Base-by-base conservation (phyloP, 2,329 filamentous ascomycete species). In the Diaporthe longicolla region DNA sequence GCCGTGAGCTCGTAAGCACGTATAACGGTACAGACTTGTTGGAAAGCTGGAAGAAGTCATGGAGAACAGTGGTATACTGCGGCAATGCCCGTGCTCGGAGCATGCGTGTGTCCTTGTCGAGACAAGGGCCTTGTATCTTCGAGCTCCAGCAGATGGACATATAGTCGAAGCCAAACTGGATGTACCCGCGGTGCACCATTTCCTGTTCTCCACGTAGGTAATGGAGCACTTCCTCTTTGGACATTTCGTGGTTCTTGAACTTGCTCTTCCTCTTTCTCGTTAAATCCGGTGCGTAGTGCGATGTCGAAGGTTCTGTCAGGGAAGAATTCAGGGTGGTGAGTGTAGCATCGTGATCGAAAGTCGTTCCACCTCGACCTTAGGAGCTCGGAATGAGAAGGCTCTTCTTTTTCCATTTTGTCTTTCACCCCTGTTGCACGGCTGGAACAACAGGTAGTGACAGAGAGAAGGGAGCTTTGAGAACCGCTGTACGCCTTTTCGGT, bases 141-240 rank as follows among this genome's bases (percentile, higher is more conserved):
- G 52, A 55, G 52, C 19, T 32, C 52, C 52, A 32, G n/a, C 52
- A 55, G 52, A 55, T 32, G 10, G 26, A 3, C 4, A 19, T 17
- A 19, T 9, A 55, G 13, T 55, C 24, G 52, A 55, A 55, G 17
- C 15, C 26, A 55, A 13, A n/a, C 26, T 55, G 26, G 26, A 32
- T 55, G 19, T 10, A 4, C 24, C 26, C 11, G 52, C 52, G 52
- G 21, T 55, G 52, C 52, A 0, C 6, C 52, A 11, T 10, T 21
- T 55, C 52, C 24, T 26, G 26, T 55, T 29, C 24, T 21, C 13
- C 52, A 4, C 52, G 52, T 24, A 32, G 52, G 52, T 55, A 32
- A 55, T 55, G 52, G 15, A 55, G 52, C 52, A 55, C 52, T 32
- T 55, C 52, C 52, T 55, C 26, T 55, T 55, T 55, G 26, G 52